Conservation (phyloP, 169 alveolate species). For the Eimeria necatrix region DNA sequence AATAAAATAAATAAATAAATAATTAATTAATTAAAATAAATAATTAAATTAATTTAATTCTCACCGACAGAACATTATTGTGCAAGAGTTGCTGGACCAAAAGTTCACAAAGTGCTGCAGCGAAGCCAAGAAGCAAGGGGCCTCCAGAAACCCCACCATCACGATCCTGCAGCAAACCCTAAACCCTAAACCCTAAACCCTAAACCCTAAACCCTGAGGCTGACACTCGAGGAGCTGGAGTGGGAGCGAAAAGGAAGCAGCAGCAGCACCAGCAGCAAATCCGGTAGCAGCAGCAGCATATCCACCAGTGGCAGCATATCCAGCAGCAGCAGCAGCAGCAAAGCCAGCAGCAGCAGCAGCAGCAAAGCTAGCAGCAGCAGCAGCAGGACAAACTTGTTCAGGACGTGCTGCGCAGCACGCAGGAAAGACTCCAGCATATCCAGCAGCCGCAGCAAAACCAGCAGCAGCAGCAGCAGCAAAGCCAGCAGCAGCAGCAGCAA, state of each 20-base stretch:
- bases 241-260: background rate
- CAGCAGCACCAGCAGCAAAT: background rate
- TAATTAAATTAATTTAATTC: too few species aligned
- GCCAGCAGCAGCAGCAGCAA: constrained; percentile 7
- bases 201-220: too few species aligned
- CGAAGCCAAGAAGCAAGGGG: constrained; percentile 80
- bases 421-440: background rate
- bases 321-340: constrained; percentile 17
- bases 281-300: background rate
- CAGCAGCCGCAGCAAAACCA: background rate
- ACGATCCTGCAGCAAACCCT: constrained; percentile 59
- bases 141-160: constrained; percentile 75
- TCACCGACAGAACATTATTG: constrained; percentile 70
- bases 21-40: too few species aligned
- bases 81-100: constrained; percentile 61
- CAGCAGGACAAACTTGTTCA: background rate
- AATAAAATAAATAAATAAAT: too few species aligned
- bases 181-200: background rate
- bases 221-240: background rate
- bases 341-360: background rate
- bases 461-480: constrained; percentile 8
- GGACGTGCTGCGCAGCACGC: background rate
- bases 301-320: background rate
- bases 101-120: constrained; percentile 78
- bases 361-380: constrained; percentile 6